These are phyloP conservation scores for Fusarium pseudograminearum DNA, from an alignment of 2,329 filamentous ascomycete genomes.

Conservation along the genomic window DNA sequence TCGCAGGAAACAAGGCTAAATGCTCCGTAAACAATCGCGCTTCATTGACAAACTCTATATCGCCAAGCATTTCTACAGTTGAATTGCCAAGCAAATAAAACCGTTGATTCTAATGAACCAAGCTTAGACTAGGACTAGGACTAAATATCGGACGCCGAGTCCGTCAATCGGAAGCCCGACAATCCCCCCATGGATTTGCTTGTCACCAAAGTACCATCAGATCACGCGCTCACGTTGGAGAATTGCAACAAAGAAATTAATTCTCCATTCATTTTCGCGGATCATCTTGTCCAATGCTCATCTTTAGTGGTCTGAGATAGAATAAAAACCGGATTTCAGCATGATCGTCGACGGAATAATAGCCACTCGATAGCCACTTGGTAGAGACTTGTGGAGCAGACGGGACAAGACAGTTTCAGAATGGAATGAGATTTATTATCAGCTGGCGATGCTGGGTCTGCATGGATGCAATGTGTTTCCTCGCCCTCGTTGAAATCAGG, in stretches of 20 bases:
- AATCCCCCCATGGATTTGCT: neutral
- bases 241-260: conserved; percentile 1
- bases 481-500: neutral
- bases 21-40: neutral
- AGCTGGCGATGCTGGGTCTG: neutral
- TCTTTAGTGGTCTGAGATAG: neutral
- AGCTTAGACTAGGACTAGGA: neutral
- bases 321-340: conserved; percentile 27
- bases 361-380: neutral
- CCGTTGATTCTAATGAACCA: neutral
- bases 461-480: neutral
- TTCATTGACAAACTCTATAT: conserved; percentile 6
- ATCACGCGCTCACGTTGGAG: neutral
- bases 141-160: conserved; percentile 4
- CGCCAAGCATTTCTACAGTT: conserved; percentile 20
- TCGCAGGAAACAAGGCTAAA: neutral
- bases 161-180: conserved; percentile 24
- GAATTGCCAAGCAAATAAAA: conserved; percentile 6
- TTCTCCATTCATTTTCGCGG: conserved; percentile 21
- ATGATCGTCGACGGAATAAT: conserved; percentile 27
- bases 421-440: neutral
- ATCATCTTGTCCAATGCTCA: neutral
- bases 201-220: neutral
- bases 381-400: conserved; percentile 1
- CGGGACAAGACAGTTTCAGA: conserved; percentile 14